These are phyloP conservation scores for Trifolium subterraneum DNA, from an alignment of 306 rosid genomes.

Conservation along the genomic window DNA sequence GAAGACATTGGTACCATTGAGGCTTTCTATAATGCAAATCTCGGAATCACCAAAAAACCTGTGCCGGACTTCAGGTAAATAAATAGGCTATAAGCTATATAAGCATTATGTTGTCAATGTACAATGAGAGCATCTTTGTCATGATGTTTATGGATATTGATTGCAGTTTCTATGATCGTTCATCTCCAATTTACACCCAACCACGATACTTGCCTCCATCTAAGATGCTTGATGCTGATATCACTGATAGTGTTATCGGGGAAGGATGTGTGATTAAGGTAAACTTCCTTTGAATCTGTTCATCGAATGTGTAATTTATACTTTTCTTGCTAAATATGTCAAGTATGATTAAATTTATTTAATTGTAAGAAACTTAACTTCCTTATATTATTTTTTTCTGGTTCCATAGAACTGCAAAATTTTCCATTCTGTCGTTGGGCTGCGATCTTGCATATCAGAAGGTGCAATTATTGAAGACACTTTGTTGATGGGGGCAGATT, in stretches of 20 bases:
- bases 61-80: constrained; percentile 93
- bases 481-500: constrained; percentile 97
- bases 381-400: constrained; percentile 2
- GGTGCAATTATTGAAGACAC: constrained; percentile 97
- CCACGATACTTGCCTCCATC: constrained; percentile 98
- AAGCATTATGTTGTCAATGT: constrained; percentile 15
- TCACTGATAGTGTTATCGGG: constrained; percentile 95
- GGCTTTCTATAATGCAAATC: constrained; percentile 96
- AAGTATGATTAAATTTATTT: constrained; percentile 20
- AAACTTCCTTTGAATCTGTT: constrained; percentile 21
- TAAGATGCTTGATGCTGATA: constrained; percentile 98
- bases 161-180: constrained; percentile 94
- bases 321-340: not conserved
- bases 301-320: constrained; percentile 2
- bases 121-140: constrained; percentile 20
- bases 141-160: constrained; percentile 31
- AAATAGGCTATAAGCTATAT: constrained; percentile 15
- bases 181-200: constrained; percentile 98
- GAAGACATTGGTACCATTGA: constrained; percentile 99
- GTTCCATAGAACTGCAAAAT: constrained; percentile 87
- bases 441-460: constrained; percentile 93
- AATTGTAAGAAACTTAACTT: constrained; percentile 32
- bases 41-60: constrained; percentile 97
- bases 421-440: constrained; percentile 92
- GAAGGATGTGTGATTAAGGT: constrained; percentile 99